Evolutionary conservation across 2,329 filamentous ascomycete species (phyloP).

Genomic region (Phoma sp.): DNA sequence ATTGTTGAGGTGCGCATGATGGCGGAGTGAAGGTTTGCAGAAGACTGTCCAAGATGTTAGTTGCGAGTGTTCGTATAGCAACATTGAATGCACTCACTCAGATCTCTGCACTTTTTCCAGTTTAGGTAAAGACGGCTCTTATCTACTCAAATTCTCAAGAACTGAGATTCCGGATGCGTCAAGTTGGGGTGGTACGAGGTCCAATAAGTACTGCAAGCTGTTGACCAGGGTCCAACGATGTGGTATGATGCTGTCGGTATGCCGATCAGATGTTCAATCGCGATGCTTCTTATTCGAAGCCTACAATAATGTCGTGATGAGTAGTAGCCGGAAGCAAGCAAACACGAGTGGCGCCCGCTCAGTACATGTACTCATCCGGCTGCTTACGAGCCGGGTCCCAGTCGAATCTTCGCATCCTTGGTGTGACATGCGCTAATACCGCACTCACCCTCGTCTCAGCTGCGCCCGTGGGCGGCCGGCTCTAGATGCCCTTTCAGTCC

Average conservation of each 20-base stretch:
- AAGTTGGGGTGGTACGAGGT: slow-evolving; percentile 1
- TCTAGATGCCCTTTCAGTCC: slow-evolving; percentile 12
- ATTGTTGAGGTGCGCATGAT: slow-evolving; percentile 23
- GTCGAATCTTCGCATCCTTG: slow-evolving; percentile 20
- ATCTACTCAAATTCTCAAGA: background rate
- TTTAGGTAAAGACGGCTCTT: background rate
- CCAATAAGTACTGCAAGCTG: background rate
- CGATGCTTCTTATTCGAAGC: background rate
- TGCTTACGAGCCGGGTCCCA: slow-evolving; percentile 13
- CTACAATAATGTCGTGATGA: slow-evolving; percentile 1
- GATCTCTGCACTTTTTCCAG: background rate
- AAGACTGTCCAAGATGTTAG: slow-evolving; percentile 1
- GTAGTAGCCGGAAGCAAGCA: background rate
- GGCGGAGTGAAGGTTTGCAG: background rate
- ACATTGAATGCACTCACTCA: background rate
- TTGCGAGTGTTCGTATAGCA: background rate
- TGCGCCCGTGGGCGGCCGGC: slow-evolving; percentile 11
- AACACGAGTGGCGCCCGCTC: slow-evolving; percentile 10
- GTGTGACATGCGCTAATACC: slow-evolving; percentile 19
- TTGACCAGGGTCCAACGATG: background rate
- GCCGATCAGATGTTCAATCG: slow-evolving; percentile 1
- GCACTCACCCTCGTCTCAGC: slow-evolving; percentile 16
- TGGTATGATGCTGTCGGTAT: slow-evolving; percentile 3
- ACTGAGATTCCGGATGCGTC: slow-evolving; percentile 3
- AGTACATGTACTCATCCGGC: slow-evolving; percentile 16